Conservation (phyloP, 495 filamentous ascomycete genomes). For the Glarea lozoyensis region DNA sequence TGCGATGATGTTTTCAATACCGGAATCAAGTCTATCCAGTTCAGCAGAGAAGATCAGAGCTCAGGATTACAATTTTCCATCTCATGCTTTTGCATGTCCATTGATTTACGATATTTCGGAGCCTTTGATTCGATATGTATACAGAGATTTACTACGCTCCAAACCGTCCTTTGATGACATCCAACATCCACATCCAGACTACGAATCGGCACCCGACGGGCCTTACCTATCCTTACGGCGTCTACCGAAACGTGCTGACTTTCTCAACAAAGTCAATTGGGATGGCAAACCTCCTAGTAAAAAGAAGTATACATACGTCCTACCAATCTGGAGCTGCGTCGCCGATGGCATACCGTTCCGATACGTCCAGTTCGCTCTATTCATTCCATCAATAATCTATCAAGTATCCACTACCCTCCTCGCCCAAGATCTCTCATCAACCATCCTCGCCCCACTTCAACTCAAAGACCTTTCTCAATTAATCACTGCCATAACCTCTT, state of each 20-base stretch:
- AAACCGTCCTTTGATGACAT: slow-evolving; percentile 29
- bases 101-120: slow-evolving; percentile 27
- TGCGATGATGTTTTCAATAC: slow-evolving; percentile 27
- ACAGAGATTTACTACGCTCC: slow-evolving; percentile 22
- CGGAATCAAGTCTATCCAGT: too few relatives aligned
- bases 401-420: slow-evolving; percentile 57
- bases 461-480: slow-evolving; percentile 51
- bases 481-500: slow-evolving; percentile 63
- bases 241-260: slow-evolving; percentile 51
- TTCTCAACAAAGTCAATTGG: slow-evolving; percentile 35
- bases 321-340: slow-evolving; percentile 26
- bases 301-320: slow-evolving; percentile 26
- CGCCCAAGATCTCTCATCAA: slow-evolving; percentile 52
- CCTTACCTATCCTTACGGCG: slow-evolving; percentile 40
- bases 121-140: slow-evolving; percentile 22
- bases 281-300: neutral
- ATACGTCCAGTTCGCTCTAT: slow-evolving; percentile 55
- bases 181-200: slow-evolving; percentile 13
- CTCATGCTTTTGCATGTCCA: neutral
- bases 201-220: slow-evolving; percentile 25
- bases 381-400: slow-evolving; percentile 68
- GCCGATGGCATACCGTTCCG: slow-evolving; percentile 48
- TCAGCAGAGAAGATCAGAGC: too few relatives aligned
- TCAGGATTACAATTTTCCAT: neutral
- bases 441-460: slow-evolving; percentile 43